These are phyloP conservation scores for Hypoxylon rubiginosum DNA, from an alignment of 2,329 filamentous ascomycete species.

Conservation along the genomic window DNA sequence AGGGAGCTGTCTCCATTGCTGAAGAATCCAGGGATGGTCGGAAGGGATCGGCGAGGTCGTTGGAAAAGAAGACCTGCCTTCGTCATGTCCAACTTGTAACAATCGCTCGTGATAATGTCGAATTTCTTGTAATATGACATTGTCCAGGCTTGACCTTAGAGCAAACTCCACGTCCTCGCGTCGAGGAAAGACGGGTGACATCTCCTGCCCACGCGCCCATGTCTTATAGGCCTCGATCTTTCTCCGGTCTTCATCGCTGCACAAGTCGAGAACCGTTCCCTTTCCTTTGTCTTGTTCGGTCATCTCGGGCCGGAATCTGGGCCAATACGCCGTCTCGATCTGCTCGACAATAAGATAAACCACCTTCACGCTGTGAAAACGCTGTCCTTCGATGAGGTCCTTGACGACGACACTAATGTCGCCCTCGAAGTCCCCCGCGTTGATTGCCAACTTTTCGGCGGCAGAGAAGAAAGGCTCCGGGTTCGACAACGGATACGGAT, in stretches of 20 bases:
- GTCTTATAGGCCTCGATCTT: constrained; percentile 45
- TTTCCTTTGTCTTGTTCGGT: constrained; percentile 47
- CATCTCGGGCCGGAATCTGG: constrained; percentile 47
- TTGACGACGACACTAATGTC: constrained; percentile 43
- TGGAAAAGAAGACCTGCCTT: constrained; percentile 5
- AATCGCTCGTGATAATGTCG: constrained; percentile 33
- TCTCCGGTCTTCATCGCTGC: constrained; percentile 41
- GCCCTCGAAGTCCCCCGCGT: constrained; percentile 44
- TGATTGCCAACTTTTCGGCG: constrained; percentile 45
- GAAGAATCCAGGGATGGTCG: constrained; percentile 46
- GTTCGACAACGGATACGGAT: constrained; percentile 49
- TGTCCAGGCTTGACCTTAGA: constrained; percentile 42
- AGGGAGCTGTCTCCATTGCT: constrained; percentile 45
- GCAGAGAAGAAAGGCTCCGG: constrained; percentile 49
- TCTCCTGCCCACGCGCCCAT: constrained; percentile 49
- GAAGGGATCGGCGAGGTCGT: constrained; percentile 23
- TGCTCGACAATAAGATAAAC: constrained; percentile 49
- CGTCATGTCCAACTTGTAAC: constrained; percentile 28
- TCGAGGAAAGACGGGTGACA: constrained; percentile 46
- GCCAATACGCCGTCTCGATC: constrained; percentile 48
- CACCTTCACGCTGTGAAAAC: constrained; percentile 43
- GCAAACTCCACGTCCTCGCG: constrained; percentile 46
- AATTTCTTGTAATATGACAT: constrained; percentile 44
- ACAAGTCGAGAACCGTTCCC: constrained; percentile 49
- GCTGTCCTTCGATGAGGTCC: constrained; percentile 42